These are phyloP conservation scores for Scedosporium minutisporum DNA, from an alignment of 2,329 filamentous ascomycete genomes.

Conservation along the genomic window DNA sequence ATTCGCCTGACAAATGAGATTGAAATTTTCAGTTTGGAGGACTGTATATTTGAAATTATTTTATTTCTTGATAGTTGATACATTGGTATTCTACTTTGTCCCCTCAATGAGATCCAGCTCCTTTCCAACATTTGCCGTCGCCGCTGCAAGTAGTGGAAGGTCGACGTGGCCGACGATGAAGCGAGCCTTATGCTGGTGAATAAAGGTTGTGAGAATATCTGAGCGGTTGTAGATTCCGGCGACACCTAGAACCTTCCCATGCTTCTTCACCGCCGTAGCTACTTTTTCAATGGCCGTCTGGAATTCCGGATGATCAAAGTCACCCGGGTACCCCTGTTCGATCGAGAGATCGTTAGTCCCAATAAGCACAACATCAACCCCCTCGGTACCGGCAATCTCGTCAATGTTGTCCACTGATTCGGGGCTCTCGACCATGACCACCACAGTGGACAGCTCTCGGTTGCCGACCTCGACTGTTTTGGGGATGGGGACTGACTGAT, in stretches of 20 bases:
- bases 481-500: constrained; percentile 13
- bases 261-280: constrained; percentile 11
- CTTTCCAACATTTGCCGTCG: no score
- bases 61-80: no score
- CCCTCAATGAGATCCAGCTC: no score
- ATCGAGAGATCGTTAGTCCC: constrained; percentile 21
- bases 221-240: constrained; percentile 15
- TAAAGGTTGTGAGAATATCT: no score
- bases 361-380: constrained; percentile 21
- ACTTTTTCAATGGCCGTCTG: constrained; percentile 11
- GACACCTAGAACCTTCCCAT: constrained; percentile 15
- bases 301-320: constrained; percentile 13
- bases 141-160: no score
- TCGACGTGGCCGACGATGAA: no score
- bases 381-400: constrained; percentile 19
- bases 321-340: constrained; percentile 15
- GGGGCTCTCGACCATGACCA: constrained; percentile 19
- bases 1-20: no score
- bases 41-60: no score
- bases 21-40: no score
- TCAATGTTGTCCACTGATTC: constrained; percentile 16
- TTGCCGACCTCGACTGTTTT: constrained; percentile 15
- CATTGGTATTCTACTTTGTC: no score
- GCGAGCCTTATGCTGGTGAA: no score
- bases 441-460: constrained; percentile 13